phyloP scores from a whole-genome alignment of 305 asterid species.

The Ilex paraguariensis region DNA sequence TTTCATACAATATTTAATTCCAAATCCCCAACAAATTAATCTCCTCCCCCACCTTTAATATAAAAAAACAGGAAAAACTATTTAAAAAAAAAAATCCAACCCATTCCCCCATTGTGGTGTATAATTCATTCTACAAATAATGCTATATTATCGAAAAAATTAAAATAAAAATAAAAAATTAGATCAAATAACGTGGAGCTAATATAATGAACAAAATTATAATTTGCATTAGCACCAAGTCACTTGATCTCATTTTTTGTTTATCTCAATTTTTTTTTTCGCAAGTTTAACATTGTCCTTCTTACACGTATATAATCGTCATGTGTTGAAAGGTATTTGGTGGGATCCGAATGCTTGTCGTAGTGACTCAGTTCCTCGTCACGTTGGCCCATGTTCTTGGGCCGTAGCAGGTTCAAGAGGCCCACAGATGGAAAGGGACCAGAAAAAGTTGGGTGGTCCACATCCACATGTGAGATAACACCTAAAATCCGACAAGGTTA shows the following conservation, averaged over 20 bases:
- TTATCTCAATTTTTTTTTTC: neutral
- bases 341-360: neutral
- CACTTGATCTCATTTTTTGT: neutral
- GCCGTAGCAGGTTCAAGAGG: neutral
- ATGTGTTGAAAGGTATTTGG: neutral
- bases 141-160: no score
- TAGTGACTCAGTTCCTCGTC: neutral
- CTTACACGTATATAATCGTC: no score
- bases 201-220: no score
- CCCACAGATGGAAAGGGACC: neutral
- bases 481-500: neutral
- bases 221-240: no score
- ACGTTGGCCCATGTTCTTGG: no score
- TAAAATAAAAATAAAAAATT: no score
- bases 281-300: no score
- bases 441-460: neutral
- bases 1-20: conserved; percentile 2
- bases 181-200: no score
- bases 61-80: neutral
- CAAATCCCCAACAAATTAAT: conserved; percentile 20
- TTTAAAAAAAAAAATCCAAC: conserved; percentile 6
- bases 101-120: conserved; percentile 6
- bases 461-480: neutral
- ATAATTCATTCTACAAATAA: no score
- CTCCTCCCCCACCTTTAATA: conserved; percentile 9